Evolutionary conservation across 2,329 filamentous ascomycete species (phyloP), one percentile per base, ranked within the genome.

Genomic region (Colletotrichum eleusines): DNA sequence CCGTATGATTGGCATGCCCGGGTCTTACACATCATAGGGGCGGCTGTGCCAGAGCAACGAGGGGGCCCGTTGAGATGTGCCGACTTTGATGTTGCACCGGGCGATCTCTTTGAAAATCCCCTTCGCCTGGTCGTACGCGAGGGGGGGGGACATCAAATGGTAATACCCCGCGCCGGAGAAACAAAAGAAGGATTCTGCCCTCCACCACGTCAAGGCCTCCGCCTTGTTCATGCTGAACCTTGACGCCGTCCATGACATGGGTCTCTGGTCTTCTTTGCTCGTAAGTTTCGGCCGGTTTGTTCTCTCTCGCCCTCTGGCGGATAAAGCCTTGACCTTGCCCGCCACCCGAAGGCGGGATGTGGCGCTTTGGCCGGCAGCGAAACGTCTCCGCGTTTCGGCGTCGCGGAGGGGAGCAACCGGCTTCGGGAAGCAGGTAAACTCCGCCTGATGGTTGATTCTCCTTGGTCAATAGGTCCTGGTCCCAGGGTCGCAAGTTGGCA

Each of bases 341-440:
- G n/a, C 18, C 18, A 6, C 26, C 16, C 23, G 26, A n/a, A 55
- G 62, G 55, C 38, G 54, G 63, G 63, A 70, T 23, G 50, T 61
- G 64, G 51, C 64, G 68, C 68, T 71, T 63, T 71, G 68, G 68
- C 67, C 67, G 50, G 55, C 64, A 44, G 51, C 64, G 68, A 71
- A 71, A 71, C 68, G 46, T 33, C 44, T 53, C 44, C 42, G 38
- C 68, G 68, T 71, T 71, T 71, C 68, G 68, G 38, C 38, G 20
- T 68, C 50, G 18, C 54, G 38, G 58, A 63, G n/a, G 63, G 68
- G 57, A 40, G 23, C 26, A n/a, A 58, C 64, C 51, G 51, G 68
- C 44, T 40, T 68, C 64, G 64, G 57, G 23, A 26, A 23, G n/a
- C 38, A 54, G 11, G n/a, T n/a, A 16, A 14, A 44, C 44, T 35